These are phyloP conservation scores for Mycena amicta DNA, from an alignment of 768 basidiomycete species.

Conservation along the genomic window DNA sequence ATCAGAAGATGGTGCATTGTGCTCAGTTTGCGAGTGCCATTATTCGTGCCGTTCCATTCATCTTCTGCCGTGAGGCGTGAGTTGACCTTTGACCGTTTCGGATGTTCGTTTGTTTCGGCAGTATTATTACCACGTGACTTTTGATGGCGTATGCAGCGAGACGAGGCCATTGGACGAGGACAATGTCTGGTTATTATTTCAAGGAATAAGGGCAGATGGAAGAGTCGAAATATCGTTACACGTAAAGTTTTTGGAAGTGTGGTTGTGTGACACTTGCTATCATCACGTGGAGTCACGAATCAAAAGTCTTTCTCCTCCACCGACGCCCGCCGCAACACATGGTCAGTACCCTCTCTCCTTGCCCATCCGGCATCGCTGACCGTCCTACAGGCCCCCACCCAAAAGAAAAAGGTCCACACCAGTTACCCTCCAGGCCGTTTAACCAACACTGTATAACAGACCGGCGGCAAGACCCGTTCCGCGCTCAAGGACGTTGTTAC, in stretches of 20 bases:
- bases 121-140: too few species aligned
- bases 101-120: too few species aligned
- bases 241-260: too few species aligned
- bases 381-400: conserved; percentile 46
- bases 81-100: too few species aligned
- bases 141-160: too few species aligned
- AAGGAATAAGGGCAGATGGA: too few species aligned
- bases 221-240: too few species aligned
- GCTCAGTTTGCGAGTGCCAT: background rate
- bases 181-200: too few species aligned
- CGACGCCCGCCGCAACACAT: conserved; percentile 70
- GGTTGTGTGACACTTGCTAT: background rate
- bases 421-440: too few species aligned
- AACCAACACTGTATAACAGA: too few species aligned
- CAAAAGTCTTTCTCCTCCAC: conserved; percentile 43
- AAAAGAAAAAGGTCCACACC: conserved; percentile 65
- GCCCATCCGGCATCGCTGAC: conserved; percentile 8
- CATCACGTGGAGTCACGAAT: conserved; percentile 20
- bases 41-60: background rate
- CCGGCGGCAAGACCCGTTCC: conserved; percentile 88
- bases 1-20: background rate
- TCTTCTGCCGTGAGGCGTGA: background rate
- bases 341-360: conserved; percentile 38
- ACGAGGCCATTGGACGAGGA: too few species aligned
- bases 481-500: conserved; percentile 98